Conservation (phyloP, 1,284 basidiomycete genomes). For the Leccinum subspadiceum region DNA sequence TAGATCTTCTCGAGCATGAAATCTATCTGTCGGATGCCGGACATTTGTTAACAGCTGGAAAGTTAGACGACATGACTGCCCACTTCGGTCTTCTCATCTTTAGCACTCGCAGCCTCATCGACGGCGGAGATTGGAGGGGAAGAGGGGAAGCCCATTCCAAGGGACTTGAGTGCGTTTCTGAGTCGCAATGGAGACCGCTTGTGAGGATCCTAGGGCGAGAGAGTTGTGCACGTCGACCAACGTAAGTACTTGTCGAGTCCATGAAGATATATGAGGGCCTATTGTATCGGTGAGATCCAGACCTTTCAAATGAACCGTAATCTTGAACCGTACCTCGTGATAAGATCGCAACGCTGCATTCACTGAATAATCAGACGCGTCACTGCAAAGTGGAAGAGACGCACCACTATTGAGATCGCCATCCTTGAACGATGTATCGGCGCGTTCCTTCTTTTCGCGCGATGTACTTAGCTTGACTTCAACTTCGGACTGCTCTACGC, state of each 20-base stretch:
- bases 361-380: conserved; percentile 3
- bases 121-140: conserved; percentile 27
- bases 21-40: conserved; percentile 57
- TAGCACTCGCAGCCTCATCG: conserved; percentile 37
- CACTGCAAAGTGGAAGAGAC: conserved; percentile 20
- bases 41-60: not conserved
- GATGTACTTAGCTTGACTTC: conserved; percentile 57
- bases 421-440: conserved; percentile 71
- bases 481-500: conserved; percentile 26
- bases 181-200: not conserved
- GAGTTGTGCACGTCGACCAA: not conserved
- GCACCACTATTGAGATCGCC: conserved; percentile 62
- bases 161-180: conserved; percentile 52
- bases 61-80: conserved; percentile 5
- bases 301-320: not conserved
- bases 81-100: conserved; percentile 54
- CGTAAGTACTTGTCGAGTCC: conserved; percentile 65
- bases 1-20: conserved; percentile 76
- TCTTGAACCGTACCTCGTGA: conserved; percentile 50
- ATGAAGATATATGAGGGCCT: conserved; percentile 67
- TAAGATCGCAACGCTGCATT: conserved; percentile 59
- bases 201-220: not conserved
- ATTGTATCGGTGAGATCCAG: conserved; percentile 14
- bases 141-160: conserved; percentile 38
- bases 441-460: conserved; percentile 68